These are phyloP conservation scores for Termitomyces sp. DNA, from an alignment of 768 basidiomycete species.

Conservation along the genomic window DNA sequence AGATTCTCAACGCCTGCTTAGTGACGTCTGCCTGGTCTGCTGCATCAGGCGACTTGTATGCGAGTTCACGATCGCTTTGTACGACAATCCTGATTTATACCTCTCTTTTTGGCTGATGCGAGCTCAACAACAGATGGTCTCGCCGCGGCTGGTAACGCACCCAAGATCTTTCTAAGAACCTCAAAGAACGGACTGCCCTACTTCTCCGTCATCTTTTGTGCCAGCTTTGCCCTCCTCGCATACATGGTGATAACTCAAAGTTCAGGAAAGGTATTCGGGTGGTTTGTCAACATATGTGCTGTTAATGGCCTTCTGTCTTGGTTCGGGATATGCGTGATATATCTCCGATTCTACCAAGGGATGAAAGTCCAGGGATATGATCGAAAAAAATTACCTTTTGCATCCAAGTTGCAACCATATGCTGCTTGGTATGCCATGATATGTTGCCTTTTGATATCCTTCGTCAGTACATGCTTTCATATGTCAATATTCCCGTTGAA, in stretches of 20 bases:
- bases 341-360: conserved; percentile 82
- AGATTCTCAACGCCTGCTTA: conserved; percentile 79
- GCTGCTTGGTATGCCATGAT: conserved; percentile 59
- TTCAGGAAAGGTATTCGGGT: conserved; percentile 71
- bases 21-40: conserved; percentile 93
- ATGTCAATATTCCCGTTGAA: too few relatives aligned
- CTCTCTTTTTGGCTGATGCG: too few relatives aligned
- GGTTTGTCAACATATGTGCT: conserved; percentile 76
- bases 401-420: conserved; percentile 62
- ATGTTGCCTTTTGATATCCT: too few relatives aligned
- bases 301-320: conserved; percentile 68
- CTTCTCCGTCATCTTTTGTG: conserved; percentile 63
- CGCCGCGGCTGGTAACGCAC: conserved; percentile 76
- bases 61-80: conserved; percentile 84
- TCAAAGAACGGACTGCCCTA: conserved; percentile 73
- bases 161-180: conserved; percentile 68
- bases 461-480: too few relatives aligned
- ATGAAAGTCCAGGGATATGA: conserved; percentile 78
- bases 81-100: background rate
- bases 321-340: conserved; percentile 73
- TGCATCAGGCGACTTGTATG: conserved; percentile 85
- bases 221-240: conserved; percentile 61
- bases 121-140: conserved; percentile 64
- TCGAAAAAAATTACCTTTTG: conserved; percentile 66
- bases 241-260: conserved; percentile 73